These are phyloP conservation scores for Rhodotorula diobovata DNA, from an alignment of 768 basidiomycete species.

Conservation along the genomic window DNA sequence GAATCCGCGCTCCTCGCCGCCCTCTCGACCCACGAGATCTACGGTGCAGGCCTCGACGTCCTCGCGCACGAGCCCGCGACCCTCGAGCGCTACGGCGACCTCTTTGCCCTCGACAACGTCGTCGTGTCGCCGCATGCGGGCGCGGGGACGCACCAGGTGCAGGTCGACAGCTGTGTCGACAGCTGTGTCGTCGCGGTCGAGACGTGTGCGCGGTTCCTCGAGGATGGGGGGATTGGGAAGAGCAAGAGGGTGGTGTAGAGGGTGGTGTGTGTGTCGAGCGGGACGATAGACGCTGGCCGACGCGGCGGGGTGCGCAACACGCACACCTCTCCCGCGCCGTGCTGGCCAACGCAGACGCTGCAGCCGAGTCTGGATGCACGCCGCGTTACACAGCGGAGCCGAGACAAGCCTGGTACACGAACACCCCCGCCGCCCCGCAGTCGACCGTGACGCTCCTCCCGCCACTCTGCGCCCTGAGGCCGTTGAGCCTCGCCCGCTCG, in stretches of 20 bases:
- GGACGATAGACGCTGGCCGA: no score
- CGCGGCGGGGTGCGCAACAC: no score
- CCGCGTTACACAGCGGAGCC: no score
- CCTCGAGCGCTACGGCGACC: conserved; percentile 45
- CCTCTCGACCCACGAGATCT: conserved; percentile 63
- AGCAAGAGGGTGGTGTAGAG: conserved; percentile 7
- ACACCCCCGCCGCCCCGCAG: no score
- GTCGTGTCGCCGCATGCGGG: conserved; percentile 29
- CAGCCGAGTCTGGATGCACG: no score
- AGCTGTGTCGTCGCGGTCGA: conserved; percentile 2
- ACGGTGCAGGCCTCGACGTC: conserved; percentile 40
- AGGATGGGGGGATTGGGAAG: conserved; percentile 5
- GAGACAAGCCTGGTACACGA: no score
- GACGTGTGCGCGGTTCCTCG: conserved; percentile 1
- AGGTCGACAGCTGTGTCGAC: conserved; percentile 8
- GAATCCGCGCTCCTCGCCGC: conserved; percentile 81
- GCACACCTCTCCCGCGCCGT: no score
- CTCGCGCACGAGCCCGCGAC: conserved; percentile 71
- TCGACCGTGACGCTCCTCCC: no score
- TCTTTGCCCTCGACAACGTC: conserved; percentile 19
- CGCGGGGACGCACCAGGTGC: conserved; percentile 8
- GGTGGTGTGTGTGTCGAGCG: no score
- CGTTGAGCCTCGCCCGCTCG: no score
- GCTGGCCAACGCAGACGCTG: no score
- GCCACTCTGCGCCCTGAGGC: no score